Evolutionary conservation across 768 basidiomycete genomes (phyloP), one percentile per base, ranked within the genome.

Genomic region (Pulveroboletus sp.): DNA sequence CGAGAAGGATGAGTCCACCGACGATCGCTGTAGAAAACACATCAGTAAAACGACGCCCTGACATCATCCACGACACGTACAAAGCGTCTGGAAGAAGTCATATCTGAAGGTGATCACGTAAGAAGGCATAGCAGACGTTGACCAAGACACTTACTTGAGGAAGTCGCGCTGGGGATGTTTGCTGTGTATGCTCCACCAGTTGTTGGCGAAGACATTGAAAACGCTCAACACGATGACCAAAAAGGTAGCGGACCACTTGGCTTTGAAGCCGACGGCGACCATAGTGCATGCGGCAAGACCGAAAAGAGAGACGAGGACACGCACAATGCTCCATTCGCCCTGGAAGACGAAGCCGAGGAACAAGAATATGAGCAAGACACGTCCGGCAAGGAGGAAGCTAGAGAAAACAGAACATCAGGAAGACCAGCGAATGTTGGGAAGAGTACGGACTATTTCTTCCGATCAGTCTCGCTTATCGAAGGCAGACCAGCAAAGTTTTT

Each of bases 261-360:
- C 95, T 73, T 98, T 98, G 83, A 97, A 98, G 38, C 96, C 96
- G 53, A 98, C 79, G 10, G 94, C 96, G 41, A 99, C 94, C 90
- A 95, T 97, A 63, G 81, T 71, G 63, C 96, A 98, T 5, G 94
- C 93, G 13, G 79, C 87, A 37, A 99, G 78, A 47, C 96, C 96
- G 51, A 97, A 70, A 51, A 98, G 75, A 19, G 92, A 93, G 45
- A 97, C 86, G 50, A 97, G 73, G 4, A 93, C 78, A 53, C 95
- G 88, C 16, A 78, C 79, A 59, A 97, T 75, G 58, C 79, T 87
- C 93, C 95, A 97, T 66, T 81, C 73, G 29, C 95, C 95, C 67
- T 96, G 92, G 57, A 97, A 70, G 55, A 97, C 86, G 76, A 98
- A 98, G 1, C 96, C 96, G 56, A 99, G 76, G 85, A 99, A 99